These are phyloP conservation scores for Linderina pennispora DNA, from an alignment of 192 early-diverging fungal species.

Conservation along the genomic window DNA sequence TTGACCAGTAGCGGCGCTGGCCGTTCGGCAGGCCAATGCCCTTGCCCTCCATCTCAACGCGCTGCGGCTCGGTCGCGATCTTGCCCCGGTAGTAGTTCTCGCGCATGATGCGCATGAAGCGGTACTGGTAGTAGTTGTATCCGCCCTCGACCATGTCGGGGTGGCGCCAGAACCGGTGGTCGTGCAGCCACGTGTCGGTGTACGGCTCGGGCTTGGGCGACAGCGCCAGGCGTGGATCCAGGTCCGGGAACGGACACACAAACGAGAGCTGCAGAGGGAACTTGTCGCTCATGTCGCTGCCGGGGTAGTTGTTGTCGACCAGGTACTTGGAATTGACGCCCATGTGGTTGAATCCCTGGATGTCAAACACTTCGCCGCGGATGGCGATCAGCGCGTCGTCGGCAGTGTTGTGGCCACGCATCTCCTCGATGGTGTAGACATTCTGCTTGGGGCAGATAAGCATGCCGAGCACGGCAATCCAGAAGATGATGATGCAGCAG, in stretches of 20 bases:
- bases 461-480: slow-evolving; percentile 68
- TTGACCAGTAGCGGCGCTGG: slow-evolving; percentile 51
- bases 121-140: slow-evolving; percentile 61
- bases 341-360: slow-evolving; percentile 56
- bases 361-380: slow-evolving; percentile 78
- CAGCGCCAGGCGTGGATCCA: slow-evolving; percentile 48
- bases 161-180: slow-evolving; percentile 57
- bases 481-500: slow-evolving; percentile 74
- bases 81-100: slow-evolving; percentile 62
- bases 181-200: slow-evolving; percentile 58
- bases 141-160: slow-evolving; percentile 44
- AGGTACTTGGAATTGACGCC: slow-evolving; percentile 46
- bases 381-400: slow-evolving; percentile 57
- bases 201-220: slow-evolving; percentile 50
- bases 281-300: slow-evolving; percentile 56
- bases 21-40: slow-evolving; percentile 35
- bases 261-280: slow-evolving; percentile 64
- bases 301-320: slow-evolving; percentile 56
- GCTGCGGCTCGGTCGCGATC: slow-evolving; percentile 53
- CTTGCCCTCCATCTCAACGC: slow-evolving; percentile 52
- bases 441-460: slow-evolving; percentile 69
- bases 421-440: slow-evolving; percentile 61
- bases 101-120: slow-evolving; percentile 56
- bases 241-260: slow-evolving; percentile 50
- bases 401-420: slow-evolving; percentile 55